Evolutionary conservation across 257 asterid species (phyloP), one percentile per base, ranked within the genome.

Genomic region (Solanum virginianum): DNA sequence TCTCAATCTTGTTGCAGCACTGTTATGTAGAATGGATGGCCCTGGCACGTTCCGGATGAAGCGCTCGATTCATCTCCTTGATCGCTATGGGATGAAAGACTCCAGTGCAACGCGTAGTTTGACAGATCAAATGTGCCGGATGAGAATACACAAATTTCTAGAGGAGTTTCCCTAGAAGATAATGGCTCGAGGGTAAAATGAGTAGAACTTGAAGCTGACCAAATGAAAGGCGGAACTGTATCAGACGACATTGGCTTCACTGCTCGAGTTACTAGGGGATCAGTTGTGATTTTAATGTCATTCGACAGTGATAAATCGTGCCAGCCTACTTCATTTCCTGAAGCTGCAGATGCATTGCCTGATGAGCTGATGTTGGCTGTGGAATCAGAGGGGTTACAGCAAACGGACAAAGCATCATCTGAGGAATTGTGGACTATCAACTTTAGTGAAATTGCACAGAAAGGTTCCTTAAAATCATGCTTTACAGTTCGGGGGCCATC

Each of bases 61-160:
- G 55, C 88, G 83, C 63, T 86, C 26, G 81, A 69, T 66, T 90
- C 88, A 26, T 82, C 54, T 65, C 75, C 83, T 55, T 72, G 83
- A 62, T 75, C 90, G 80, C 70, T 20, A 10, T 87, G 83, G 9
- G 86, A 41, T 10, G 85, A 66, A 14, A 91, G 68, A 86, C 88
- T 91, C 98, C 98, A 97, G 82, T 90, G 93, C 91, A 97, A 79
- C 1, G 91, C 87, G 91, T 94, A 97, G 92, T 92, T 94, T 9
- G 99, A 97, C 70, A 97, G 84, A 87, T 97, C 99, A 81, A 85
- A 94, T 32, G 98, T 95, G 63, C 99, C 99, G 0, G 98, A 95
- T 80, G 95, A 87, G 86, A 97, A 94, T 45, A 91, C 94, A 43
- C 95, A 89, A 39, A 95, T 88, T 84, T 94, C 93, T 18, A 97